A percentile compares a stretch with the other conserved stretches of the same genome.
Evolutionary conservation across 352 stramenopile species (phyloP).

Genomic region (Globisporangium canariense): DNA sequence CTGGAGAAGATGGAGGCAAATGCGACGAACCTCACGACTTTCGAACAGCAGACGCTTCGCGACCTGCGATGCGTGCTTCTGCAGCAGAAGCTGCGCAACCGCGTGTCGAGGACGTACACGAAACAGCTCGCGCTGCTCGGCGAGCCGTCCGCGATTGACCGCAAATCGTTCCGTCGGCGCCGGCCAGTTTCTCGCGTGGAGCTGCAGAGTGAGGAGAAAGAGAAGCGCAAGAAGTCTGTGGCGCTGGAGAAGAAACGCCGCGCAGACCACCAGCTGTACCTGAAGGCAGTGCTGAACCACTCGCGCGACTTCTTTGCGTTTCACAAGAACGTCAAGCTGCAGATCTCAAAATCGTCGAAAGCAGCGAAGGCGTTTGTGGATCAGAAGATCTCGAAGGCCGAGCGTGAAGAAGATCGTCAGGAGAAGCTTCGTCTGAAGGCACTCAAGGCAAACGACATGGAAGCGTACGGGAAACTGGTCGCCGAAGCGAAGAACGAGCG

Average conservation of each 20-base stretch:
- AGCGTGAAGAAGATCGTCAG: constrained; percentile 84
- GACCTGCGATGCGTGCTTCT: constrained; percentile 68
- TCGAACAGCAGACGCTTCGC: constrained; percentile 47
- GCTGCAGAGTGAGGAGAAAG: constrained; percentile 64
- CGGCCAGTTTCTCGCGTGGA: constrained; percentile 59
- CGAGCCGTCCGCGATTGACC: constrained; percentile 61
- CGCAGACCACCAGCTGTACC: constrained; percentile 71
- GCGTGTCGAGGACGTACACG: constrained; percentile 58
- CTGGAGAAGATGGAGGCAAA: constrained; percentile 59
- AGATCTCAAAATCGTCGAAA: constrained; percentile 65
- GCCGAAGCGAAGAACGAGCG: constrained; percentile 98
- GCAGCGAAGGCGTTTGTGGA: constrained; percentile 77
- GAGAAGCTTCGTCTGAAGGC: constrained; percentile 88
- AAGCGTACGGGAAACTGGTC: constrained; percentile 95
- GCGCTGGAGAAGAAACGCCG: constrained; percentile 81
- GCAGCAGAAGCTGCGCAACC: constrained; percentile 67
- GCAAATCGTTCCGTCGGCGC: constrained; percentile 71
- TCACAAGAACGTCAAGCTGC: constrained; percentile 81
- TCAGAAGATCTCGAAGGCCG: constrained; percentile 67
- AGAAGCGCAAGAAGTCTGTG: constrained; percentile 80
- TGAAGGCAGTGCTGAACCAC: constrained; percentile 81
- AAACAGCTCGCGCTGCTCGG: constrained; percentile 62
- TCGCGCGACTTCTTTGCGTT: constrained; percentile 84
- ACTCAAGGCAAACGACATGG: constrained; percentile 96
- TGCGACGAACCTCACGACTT: constrained; percentile 27